Evolutionary conservation across 1,284 basidiomycete genomes (phyloP).

Genomic region (Sporisorium sorghi): DNA sequence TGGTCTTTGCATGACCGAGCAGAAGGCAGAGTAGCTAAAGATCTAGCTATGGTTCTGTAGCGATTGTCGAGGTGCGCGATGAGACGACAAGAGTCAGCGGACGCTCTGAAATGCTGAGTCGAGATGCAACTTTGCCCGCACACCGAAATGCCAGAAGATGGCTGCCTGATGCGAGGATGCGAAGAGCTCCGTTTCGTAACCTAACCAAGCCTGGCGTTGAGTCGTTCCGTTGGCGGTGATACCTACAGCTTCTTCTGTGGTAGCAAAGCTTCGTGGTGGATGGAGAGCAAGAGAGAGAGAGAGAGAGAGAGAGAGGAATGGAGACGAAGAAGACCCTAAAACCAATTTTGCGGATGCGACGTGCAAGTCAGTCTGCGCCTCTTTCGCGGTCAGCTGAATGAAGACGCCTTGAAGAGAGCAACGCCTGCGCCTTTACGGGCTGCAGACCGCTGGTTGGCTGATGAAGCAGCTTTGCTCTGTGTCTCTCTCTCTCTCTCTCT

Average conservation of each 20-base stretch:
- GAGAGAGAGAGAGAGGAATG: slow-evolving; percentile 12
- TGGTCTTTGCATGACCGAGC: slow-evolving; percentile 51
- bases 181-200: neutral
- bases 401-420: slow-evolving; percentile 21
- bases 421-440: slow-evolving; percentile 16
- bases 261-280: slow-evolving; percentile 13
- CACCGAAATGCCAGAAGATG: neutral
- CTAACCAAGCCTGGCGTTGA: neutral
- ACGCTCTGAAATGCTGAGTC: slow-evolving; percentile 12
- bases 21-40: slow-evolving; percentile 10
- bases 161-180: neutral
- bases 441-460: slow-evolving; percentile 26
- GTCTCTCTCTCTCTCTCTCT: slow-evolving; percentile 4
- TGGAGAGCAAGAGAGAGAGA: slow-evolving; percentile 2
- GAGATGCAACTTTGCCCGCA: slow-evolving; percentile 1
- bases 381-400: slow-evolving; percentile 10
- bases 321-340: slow-evolving; percentile 15
- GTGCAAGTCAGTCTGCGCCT: slow-evolving; percentile 27
- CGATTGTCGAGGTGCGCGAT: neutral
- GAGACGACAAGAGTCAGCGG: slow-evolving; percentile 13
- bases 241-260: slow-evolving; percentile 34
- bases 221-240: slow-evolving; percentile 4
- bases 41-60: slow-evolving; percentile 3
- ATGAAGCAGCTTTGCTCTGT: neutral
- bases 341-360: slow-evolving; percentile 19